phyloP scores from a whole-genome alignment of 805 yeast species.

The Metschnikowia chrysomelidarum region DNA sequence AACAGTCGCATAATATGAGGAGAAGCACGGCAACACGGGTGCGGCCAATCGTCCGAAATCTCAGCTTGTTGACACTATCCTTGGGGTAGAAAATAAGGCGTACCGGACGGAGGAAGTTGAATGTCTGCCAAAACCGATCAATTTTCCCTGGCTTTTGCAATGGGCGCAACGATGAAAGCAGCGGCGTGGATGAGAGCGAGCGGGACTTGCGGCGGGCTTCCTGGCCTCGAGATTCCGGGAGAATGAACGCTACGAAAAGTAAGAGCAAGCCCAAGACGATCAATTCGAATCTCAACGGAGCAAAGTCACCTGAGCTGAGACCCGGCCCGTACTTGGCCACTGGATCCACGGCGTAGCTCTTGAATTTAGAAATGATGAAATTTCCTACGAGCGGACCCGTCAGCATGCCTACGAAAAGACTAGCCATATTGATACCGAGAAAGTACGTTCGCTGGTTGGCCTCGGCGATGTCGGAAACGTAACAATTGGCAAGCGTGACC shows the following conservation, averaged over 20 bases:
- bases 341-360: slow-evolving; percentile 1
- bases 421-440: slow-evolving; percentile 59
- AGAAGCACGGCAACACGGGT: slow-evolving; percentile 43
- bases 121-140: slow-evolving; percentile 2
- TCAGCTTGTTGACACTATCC: slow-evolving; percentile 24
- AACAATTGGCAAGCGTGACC: slow-evolving; percentile 61
- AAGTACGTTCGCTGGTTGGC: slow-evolving; percentile 55
- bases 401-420: slow-evolving; percentile 58
- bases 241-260: slow-evolving; percentile 27
- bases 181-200: slow-evolving; percentile 27
- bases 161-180: slow-evolving; percentile 8
- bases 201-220: slow-evolving; percentile 55
- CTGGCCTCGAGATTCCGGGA: slow-evolving; percentile 65
- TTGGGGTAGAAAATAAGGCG: slow-evolving; percentile 53
- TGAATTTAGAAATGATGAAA: slow-evolving; percentile 12
- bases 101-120: slow-evolving; percentile 45
- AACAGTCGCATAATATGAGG: slow-evolving; percentile 47
- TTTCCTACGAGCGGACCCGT: slow-evolving; percentile 61
- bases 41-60: slow-evolving; percentile 17
- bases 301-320: slow-evolving; percentile 27
- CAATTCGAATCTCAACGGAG: slow-evolving; percentile 33
- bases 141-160: background rate
- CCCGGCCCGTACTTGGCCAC: slow-evolving; percentile 10
- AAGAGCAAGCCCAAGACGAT: slow-evolving; percentile 33
- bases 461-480: slow-evolving; percentile 70